phyloP scores from a whole-genome alignment of 257 asterid genomes.

The Gentiana macrophylla region DNA sequence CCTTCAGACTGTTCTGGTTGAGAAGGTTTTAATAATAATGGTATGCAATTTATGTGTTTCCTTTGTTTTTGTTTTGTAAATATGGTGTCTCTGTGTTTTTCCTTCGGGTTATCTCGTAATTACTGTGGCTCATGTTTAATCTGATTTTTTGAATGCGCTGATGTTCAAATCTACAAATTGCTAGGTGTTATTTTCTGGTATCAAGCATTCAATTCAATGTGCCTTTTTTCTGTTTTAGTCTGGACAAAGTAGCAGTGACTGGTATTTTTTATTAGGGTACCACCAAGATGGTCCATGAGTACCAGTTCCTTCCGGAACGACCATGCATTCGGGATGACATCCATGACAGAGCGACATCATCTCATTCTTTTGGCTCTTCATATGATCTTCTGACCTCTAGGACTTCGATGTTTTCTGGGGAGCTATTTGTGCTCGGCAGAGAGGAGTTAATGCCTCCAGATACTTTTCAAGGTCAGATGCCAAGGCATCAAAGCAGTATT shows the following conservation, averaged over 20 bases:
- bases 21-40: too few species aligned
- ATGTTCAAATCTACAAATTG: too few species aligned
- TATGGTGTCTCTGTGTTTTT: too few species aligned
- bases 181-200: too few species aligned
- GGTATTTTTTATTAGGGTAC: slow-evolving; percentile 39
- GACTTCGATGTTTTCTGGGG: slow-evolving; percentile 34
- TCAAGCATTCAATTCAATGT: too few species aligned
- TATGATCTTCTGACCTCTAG: slow-evolving; percentile 42
- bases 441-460: slow-evolving; percentile 44
- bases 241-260: neutral
- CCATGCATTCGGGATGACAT: slow-evolving; percentile 50
- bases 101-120: too few species aligned
- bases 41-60: too few species aligned
- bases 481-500: slow-evolving; percentile 28
- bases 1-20: too few species aligned
- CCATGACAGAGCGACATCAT: slow-evolving; percentile 31
- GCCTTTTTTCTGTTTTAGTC: neutral
- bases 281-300: slow-evolving; percentile 56
- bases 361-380: slow-evolving; percentile 44
- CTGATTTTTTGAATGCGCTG: too few species aligned
- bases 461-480: slow-evolving; percentile 38
- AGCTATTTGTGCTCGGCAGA: slow-evolving; percentile 33
- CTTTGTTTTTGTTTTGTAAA: too few species aligned
- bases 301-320: slow-evolving; percentile 81
- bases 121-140: too few species aligned